Evolutionary conservation across 78 protist genomes (phyloP).

Genomic region (Protostelium mycophagum): DNA sequence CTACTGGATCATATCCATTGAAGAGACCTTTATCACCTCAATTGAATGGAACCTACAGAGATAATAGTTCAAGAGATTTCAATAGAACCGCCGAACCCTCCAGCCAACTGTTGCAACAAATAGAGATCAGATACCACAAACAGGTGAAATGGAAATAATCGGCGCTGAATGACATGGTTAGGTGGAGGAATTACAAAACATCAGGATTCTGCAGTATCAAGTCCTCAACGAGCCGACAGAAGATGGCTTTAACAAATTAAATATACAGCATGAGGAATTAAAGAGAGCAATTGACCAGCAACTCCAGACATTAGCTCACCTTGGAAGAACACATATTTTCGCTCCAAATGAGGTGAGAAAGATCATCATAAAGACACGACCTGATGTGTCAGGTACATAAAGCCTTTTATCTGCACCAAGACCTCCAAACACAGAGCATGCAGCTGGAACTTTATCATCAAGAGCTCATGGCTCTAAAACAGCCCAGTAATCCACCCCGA

Average conservation of each 20-base stretch:
- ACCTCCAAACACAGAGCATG: slow-evolving; percentile 39
- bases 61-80: neutral
- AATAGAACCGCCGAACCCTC: neutral
- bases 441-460: slow-evolving; percentile 58
- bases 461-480: slow-evolving; percentile 32
- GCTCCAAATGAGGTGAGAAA: neutral
- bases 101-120: neutral
- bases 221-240: neutral
- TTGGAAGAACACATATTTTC: neutral
- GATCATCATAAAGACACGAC: neutral
- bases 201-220: neutral
- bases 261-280: neutral
- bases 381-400: neutral
- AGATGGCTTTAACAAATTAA: neutral
- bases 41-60: neutral
- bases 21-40: neutral
- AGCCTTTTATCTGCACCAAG: slow-evolving; percentile 17
- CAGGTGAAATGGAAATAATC: neutral
- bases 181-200: neutral
- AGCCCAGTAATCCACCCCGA: slow-evolving; percentile 46
- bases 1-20: neutral
- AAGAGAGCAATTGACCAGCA: neutral
- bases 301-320: neutral
- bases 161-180: no score
- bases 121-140: neutral